phyloP scores from a whole-genome alignment of 257 asterid genomes.

The Solanum ahanhuiri region DNA sequence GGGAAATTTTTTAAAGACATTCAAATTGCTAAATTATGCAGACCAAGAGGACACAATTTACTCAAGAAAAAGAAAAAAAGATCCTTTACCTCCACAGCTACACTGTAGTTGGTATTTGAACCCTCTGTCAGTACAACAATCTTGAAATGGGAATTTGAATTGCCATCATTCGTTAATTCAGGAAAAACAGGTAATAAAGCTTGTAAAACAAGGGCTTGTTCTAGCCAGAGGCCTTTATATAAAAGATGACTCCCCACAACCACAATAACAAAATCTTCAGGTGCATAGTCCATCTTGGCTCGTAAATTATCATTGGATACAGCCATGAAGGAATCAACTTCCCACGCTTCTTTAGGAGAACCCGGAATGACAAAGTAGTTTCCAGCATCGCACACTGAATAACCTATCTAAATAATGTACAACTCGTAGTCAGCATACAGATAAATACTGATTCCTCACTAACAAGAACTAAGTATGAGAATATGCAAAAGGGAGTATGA shows the following conservation, averaged over 20 bases:
- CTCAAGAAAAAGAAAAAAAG: background rate
- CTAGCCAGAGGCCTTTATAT: conserved; percentile 81
- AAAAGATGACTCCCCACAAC: conserved; percentile 67
- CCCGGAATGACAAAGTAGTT: conserved; percentile 88
- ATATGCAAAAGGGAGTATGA: background rate
- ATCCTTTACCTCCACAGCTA: conserved; percentile 55
- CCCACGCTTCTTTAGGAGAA: conserved; percentile 62
- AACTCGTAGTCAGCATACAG: background rate
- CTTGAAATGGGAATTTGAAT: conserved; percentile 50
- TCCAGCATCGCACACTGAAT: conserved; percentile 77
- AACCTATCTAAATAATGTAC: conserved; percentile 49
- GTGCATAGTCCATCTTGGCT: conserved; percentile 22
- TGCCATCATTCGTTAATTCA: conserved; percentile 22
- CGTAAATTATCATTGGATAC: conserved; percentile 15
- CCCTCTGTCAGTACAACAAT: conserved; percentile 50
- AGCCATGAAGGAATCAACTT: conserved; percentile 32
- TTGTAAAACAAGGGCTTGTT: conserved; percentile 74
- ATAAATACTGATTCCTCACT: background rate
- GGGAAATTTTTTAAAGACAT: background rate
- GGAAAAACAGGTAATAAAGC: conserved; percentile 51
- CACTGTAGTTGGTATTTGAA: conserved; percentile 51
- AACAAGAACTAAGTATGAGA: background rate
- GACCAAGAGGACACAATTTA: background rate
- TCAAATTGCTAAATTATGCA: background rate
- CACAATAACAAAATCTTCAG: conserved; percentile 46